phyloP scores from a whole-genome alignment of 371 early-diverging fungal species.

The Phascolomyces articulosus region DNA sequence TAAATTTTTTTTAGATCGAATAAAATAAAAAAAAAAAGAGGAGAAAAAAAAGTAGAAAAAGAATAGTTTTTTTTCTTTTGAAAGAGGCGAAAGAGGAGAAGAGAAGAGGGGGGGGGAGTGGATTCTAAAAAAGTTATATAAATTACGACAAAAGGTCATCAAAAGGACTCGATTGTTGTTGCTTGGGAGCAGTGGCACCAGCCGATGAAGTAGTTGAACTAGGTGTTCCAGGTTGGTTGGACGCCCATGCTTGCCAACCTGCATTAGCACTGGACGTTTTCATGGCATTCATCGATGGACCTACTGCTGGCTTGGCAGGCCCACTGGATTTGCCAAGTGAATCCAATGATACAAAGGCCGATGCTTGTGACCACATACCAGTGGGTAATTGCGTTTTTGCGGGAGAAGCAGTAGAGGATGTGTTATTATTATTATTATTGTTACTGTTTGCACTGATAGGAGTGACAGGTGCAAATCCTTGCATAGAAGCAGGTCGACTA shows the following conservation, averaged over 20 bases:
- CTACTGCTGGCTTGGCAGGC: slow-evolving; percentile 35
- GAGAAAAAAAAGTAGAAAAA: too few relatives aligned
- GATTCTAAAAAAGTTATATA: neutral
- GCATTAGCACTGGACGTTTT: slow-evolving; percentile 44
- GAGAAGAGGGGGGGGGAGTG: neutral
- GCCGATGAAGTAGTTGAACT: neutral
- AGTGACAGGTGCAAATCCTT: neutral
- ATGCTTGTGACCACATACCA: slow-evolving; percentile 64
- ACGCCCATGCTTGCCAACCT: slow-evolving; percentile 50
- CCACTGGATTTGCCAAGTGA: slow-evolving; percentile 54
- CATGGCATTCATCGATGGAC: slow-evolving; percentile 65
- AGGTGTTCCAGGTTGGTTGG: slow-evolving; percentile 14
- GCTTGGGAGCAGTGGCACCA: slow-evolving; percentile 8
- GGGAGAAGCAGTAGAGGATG: neutral
- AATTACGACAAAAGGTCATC: slow-evolving; percentile 45
- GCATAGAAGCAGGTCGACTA: slow-evolving; percentile 13
- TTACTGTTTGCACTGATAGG: slow-evolving; percentile 10
- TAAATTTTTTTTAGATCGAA: too few relatives aligned
- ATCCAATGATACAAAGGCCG: slow-evolving; percentile 58
- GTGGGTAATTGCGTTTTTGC: slow-evolving; percentile 24
- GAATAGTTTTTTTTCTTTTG: too few relatives aligned
- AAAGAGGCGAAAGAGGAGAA: neutral
- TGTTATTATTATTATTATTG: slow-evolving; percentile 18
- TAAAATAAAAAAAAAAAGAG: too few relatives aligned
- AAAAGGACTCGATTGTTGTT: slow-evolving; percentile 27